Conservation (phyloP, 306 rosid genomes). For the Phaseolus lunatus region DNA sequence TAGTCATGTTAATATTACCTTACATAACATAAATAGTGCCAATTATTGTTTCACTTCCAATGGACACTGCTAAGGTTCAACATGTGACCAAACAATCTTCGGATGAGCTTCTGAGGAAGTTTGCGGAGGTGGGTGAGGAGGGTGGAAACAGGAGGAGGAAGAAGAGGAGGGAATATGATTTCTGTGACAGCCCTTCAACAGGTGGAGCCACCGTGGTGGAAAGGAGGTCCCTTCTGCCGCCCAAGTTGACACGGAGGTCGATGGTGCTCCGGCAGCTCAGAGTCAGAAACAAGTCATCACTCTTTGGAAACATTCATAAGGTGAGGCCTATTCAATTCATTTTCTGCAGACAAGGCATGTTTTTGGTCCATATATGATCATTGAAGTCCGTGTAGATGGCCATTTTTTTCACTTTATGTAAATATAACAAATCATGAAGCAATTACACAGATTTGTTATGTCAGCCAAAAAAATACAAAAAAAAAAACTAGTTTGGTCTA, state of each 20-base stretch:
- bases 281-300: constrained; percentile 63
- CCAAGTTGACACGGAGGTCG: constrained; percentile 51
- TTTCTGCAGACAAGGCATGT: background rate
- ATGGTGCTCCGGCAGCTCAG: constrained; percentile 61
- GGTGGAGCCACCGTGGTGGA: constrained; percentile 53
- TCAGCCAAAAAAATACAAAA: background rate
- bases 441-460: too few relatives aligned
- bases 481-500: too few relatives aligned
- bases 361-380: background rate
- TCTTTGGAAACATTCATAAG: constrained; percentile 74
- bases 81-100: constrained; percentile 78
- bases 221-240: constrained; percentile 69
- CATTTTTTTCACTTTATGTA: too few relatives aligned
- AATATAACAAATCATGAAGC: too few relatives aligned
- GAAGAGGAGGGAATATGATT: constrained; percentile 43
- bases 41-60: constrained; percentile 17
- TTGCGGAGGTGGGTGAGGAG: constrained; percentile 56
- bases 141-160: constrained; percentile 46
- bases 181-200: constrained; percentile 37
- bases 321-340: constrained; percentile 42
- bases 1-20: constrained; percentile 13
- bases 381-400: too few relatives aligned
- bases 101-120: constrained; percentile 81
- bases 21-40: background rate
- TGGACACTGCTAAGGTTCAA: constrained; percentile 76